Conservation (phyloP, 192 early-diverging fungal species). For the Podochytrium sp. region DNA sequence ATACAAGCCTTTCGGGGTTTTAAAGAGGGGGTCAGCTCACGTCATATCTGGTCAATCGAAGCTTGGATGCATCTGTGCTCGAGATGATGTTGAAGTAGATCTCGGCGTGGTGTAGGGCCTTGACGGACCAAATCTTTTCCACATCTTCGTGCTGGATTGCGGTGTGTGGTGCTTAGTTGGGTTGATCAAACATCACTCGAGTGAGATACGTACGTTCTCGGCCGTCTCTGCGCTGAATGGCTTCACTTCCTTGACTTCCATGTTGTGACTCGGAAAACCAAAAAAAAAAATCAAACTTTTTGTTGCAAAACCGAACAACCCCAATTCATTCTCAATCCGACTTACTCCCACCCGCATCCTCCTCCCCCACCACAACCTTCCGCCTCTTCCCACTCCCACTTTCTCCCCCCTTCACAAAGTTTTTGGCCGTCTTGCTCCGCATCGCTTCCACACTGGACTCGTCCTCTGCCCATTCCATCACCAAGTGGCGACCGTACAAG, state of each 20-base stretch:
- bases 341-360: neutral
- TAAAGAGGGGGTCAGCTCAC: neutral
- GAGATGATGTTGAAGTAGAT: slow-evolving; percentile 87
- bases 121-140: slow-evolving; percentile 95
- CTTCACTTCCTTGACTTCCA: slow-evolving; percentile 7
- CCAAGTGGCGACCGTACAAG: slow-evolving; percentile 96
- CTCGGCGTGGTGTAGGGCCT: slow-evolving; percentile 94
- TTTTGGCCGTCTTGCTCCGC: slow-evolving; percentile 81
- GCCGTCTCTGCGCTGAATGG: slow-evolving; percentile 30
- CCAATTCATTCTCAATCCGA: slow-evolving; percentile 4
- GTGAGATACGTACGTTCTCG: slow-evolving; percentile 28
- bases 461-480: slow-evolving; percentile 92
- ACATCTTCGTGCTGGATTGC: slow-evolving; percentile 37
- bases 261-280: neutral
- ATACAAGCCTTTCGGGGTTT: neutral
- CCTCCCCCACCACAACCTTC: slow-evolving; percentile 63
- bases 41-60: slow-evolving; percentile 82
- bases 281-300: neutral
- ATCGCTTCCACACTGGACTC: slow-evolving; percentile 77
- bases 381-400: slow-evolving; percentile 60
- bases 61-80: slow-evolving; percentile 68
- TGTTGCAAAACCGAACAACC: neutral
- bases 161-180: neutral
- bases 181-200: neutral
- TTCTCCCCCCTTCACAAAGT: slow-evolving; percentile 66